phyloP scores from a whole-genome alignment of 164 flowering plant genomes.

The Euptelea pleiosperma region DNA sequence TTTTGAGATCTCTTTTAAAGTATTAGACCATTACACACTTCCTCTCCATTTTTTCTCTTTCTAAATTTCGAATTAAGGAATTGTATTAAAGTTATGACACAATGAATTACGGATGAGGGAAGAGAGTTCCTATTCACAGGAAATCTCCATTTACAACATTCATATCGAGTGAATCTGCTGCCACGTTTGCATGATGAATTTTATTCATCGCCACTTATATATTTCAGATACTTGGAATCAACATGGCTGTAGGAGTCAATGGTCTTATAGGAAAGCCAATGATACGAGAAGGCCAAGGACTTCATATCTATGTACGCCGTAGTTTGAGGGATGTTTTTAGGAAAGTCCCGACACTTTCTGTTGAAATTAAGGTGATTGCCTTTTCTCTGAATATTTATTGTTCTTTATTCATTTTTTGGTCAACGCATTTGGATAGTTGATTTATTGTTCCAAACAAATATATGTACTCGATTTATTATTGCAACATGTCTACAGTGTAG shows the following conservation, averaged over 20 bases:
- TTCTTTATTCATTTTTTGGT: neutral
- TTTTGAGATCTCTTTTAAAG: neutral
- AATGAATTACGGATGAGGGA: neutral
- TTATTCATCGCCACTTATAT: neutral
- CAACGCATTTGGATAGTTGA: neutral
- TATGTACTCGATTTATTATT: neutral
- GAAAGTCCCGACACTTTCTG: slow-evolving; percentile 80
- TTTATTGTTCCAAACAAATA: too few species aligned
- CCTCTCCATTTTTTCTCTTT: neutral
- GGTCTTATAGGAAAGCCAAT: slow-evolving; percentile 76
- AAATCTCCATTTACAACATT: neutral
- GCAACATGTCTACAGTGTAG: too few species aligned
- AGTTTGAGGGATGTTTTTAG: slow-evolving; percentile 94
- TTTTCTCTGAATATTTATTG: neutral
- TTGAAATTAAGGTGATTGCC: slow-evolving; percentile 74
- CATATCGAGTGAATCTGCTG: neutral
- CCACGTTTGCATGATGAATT: neutral
- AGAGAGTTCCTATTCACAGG: too few species aligned
- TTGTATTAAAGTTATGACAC: neutral
- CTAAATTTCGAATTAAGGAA: neutral
- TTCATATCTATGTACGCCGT: slow-evolving; percentile 74
- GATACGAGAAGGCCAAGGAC: slow-evolving; percentile 78
- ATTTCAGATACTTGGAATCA: slow-evolving; percentile 81
- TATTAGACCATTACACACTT: neutral
- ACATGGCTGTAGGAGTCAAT: slow-evolving; percentile 85